Conservation (phyloP, 2,329 filamentous ascomycete species). For the Hymenoscyphus albidus region DNA sequence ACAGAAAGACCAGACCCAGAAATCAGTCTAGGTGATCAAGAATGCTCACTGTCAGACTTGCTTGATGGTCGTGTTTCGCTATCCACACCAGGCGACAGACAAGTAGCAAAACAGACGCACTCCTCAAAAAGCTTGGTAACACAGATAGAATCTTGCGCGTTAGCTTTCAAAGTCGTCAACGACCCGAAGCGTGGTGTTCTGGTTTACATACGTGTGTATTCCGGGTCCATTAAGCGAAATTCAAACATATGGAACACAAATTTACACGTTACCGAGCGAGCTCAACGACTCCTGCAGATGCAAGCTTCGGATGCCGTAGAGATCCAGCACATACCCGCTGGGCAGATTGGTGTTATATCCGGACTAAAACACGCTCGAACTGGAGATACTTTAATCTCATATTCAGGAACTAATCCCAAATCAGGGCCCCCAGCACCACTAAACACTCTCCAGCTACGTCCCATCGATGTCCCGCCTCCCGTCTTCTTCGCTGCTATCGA, state of each 20-base stretch:
- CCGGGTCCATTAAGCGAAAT: conserved; percentile 72
- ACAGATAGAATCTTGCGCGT: conserved; percentile 60
- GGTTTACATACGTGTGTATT: conserved; percentile 90
- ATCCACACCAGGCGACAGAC: conserved; percentile 33
- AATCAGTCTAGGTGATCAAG: conserved; percentile 60
- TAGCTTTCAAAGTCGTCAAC: conserved; percentile 91
- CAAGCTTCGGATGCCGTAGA: conserved; percentile 85
- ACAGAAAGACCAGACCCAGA: conserved; percentile 74
- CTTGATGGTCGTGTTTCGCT: conserved; percentile 44
- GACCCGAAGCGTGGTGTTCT: conserved; percentile 82
- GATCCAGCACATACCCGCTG: conserved; percentile 72
- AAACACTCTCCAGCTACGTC: conserved; percentile 74
- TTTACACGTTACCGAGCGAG: conserved; percentile 71
- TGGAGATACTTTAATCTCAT: conserved; percentile 84
- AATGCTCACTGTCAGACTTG: conserved; percentile 50
- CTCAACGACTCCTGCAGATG: conserved; percentile 80
- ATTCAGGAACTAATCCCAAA: conserved; percentile 56
- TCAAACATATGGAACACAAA: conserved; percentile 83
- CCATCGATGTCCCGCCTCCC: conserved; percentile 84
- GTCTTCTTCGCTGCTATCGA: conserved; percentile 97
- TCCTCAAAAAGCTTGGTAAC: conserved; percentile 39
- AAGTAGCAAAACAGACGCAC: conserved; percentile 38
- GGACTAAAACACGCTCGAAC: conserved; percentile 90
- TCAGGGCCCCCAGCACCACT: conserved; percentile 64
- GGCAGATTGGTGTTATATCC: conserved; percentile 90